These are phyloP conservation scores for Rhododendron henanense DNA, from an alignment of 148 eudicot genomes.

Conservation along the genomic window DNA sequence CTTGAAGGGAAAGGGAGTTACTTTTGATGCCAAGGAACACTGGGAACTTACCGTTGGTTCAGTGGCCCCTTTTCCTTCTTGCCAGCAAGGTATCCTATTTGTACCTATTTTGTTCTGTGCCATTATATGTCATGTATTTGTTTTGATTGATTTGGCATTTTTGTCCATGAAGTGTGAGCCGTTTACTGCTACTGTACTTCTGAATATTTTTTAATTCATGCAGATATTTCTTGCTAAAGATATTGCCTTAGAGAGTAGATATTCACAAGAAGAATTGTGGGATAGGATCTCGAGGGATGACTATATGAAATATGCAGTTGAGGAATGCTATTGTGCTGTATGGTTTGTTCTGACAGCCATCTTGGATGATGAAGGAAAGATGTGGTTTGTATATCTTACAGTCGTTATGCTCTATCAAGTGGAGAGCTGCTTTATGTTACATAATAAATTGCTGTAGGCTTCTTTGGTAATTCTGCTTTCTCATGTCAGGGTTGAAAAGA, in stretches of 20 bases:
- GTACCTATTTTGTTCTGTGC: background rate
- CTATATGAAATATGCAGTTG: conserved; percentile 94
- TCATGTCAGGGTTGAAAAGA: conserved; percentile 75
- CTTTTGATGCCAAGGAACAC: conserved; percentile 85
- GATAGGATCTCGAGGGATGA: conserved; percentile 89
- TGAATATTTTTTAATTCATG: background rate
- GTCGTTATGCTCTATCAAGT: background rate
- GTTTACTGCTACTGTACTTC: background rate
- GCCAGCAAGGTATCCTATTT: conserved; percentile 77
- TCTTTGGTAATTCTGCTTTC: background rate
- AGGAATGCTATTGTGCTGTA: conserved; percentile 64
- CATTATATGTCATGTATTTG: no score
- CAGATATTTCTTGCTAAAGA: conserved; percentile 92
- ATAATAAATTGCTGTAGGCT: background rate
- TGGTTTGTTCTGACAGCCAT: conserved; percentile 62
- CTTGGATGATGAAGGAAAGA: conserved; percentile 79
- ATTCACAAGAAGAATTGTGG: conserved; percentile 79
- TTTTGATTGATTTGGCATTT: background rate
- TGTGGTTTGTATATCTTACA: conserved; percentile 52
- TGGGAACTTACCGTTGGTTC: conserved; percentile 76
- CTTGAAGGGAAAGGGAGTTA: conserved; percentile 82
- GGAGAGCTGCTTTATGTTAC: background rate
- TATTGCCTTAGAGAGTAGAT: conserved; percentile 73
- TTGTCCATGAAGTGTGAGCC: background rate
- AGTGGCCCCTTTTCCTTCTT: conserved; percentile 98